Evolutionary conservation across 1,284 basidiomycete species (phyloP).

Genomic region (Salmacisia buchloeana): DNA sequence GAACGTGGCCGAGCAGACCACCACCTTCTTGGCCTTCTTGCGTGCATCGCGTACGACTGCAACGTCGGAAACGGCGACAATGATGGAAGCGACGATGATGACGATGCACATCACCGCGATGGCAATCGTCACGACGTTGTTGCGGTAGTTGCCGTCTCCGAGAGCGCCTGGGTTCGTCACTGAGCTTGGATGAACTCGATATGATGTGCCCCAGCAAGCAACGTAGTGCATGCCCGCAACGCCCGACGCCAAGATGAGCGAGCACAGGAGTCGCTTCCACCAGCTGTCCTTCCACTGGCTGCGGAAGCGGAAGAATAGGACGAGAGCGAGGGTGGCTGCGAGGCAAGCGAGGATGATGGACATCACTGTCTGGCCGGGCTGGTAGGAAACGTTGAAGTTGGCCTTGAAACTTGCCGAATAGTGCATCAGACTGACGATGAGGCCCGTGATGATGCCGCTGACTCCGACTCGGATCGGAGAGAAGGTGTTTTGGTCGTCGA

Average conservation of each 20-base stretch:
- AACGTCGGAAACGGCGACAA: slow-evolving; percentile 52
- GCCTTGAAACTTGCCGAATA: slow-evolving; percentile 54
- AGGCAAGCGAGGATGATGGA: slow-evolving; percentile 55
- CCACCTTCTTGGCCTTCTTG: slow-evolving; percentile 54
- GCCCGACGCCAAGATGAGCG: slow-evolving; percentile 52
- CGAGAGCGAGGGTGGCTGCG: slow-evolving; percentile 54
- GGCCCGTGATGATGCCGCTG: slow-evolving; percentile 68
- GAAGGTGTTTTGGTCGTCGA: slow-evolving; percentile 53
- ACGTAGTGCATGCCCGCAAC: slow-evolving; percentile 58
- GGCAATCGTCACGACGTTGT: slow-evolving; percentile 51
- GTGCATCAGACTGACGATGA: slow-evolving; percentile 64
- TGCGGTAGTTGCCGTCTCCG: slow-evolving; percentile 30
- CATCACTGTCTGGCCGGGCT: slow-evolving; percentile 52
- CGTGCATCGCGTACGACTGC: slow-evolving; percentile 50
- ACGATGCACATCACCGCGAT: slow-evolving; percentile 54
- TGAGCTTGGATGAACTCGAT: slow-evolving; percentile 45
- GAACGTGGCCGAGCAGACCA: slow-evolving; percentile 55
- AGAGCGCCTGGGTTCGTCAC: slow-evolving; percentile 20
- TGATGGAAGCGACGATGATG: slow-evolving; percentile 53
- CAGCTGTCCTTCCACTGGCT: slow-evolving; percentile 56
- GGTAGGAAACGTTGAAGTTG: slow-evolving; percentile 45
- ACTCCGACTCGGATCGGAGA: slow-evolving; percentile 49
- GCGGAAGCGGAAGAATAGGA: slow-evolving; percentile 55
- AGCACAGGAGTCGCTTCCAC: slow-evolving; percentile 54
- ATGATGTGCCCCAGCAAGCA: slow-evolving; percentile 54